These are phyloP conservation scores for Persicaria maculosa DNA, from an alignment of 148 eudicot species.

Conservation along the genomic window DNA sequence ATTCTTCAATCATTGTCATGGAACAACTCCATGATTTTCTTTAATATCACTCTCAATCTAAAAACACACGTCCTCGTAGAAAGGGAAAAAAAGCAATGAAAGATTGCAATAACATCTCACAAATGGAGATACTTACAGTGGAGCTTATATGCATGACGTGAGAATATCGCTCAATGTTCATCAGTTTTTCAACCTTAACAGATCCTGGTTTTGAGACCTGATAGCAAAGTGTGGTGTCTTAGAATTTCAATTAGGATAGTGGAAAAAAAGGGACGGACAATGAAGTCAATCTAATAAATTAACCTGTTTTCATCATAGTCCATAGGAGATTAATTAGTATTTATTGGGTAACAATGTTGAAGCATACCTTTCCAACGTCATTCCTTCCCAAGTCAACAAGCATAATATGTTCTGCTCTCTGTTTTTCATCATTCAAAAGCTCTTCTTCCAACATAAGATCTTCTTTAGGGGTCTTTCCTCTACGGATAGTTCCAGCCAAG, in stretches of 20 bases:
- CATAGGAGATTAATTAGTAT: neutral
- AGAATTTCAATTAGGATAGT: neutral
- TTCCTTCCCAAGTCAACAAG: slow-evolving; percentile 98
- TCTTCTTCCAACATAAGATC: slow-evolving; percentile 80
- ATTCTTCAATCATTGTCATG: neutral
- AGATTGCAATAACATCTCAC: neutral
- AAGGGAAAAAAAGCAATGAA: neutral
- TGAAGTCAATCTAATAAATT: neutral
- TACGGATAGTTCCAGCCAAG: slow-evolving; percentile 86
- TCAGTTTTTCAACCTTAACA: slow-evolving; percentile 87
- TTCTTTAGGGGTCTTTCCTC: slow-evolving; percentile 92
- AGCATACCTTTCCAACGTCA: slow-evolving; percentile 89
- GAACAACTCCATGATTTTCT: neutral
- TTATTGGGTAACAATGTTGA: neutral
- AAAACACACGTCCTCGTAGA: neutral
- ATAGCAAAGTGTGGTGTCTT: neutral
- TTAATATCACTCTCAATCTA: neutral
- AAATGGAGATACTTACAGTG: slow-evolving; percentile 48
- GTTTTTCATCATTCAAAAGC: slow-evolving; percentile 83
- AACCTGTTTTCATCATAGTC: neutral
- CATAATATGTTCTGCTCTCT: slow-evolving; percentile 97
- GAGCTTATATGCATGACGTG: slow-evolving; percentile 99
- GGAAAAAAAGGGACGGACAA: neutral
- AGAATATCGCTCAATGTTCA: slow-evolving; percentile 93
- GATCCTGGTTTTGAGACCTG: slow-evolving; percentile 95